phyloP scores from a whole-genome alignment of 768 basidiomycete genomes.

The Amanita polypyramis region DNA sequence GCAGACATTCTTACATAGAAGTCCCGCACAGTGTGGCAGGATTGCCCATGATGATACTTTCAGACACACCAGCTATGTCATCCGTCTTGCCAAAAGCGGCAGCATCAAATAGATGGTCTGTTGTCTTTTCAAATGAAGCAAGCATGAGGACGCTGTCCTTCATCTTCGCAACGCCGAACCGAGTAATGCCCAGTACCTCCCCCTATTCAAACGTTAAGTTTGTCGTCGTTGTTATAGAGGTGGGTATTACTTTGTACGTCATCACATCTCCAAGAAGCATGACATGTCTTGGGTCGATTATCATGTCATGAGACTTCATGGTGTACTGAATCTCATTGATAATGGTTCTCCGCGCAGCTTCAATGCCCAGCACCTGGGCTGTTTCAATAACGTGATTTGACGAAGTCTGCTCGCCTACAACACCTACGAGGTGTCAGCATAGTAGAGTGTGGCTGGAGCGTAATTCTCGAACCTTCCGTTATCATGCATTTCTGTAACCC shows the following conservation, averaged over 20 bases:
- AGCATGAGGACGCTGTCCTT: constrained; percentile 99
- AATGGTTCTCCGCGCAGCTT: constrained; percentile 89
- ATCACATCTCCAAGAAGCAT: constrained; percentile 98
- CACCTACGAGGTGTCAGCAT: constrained; percentile 44
- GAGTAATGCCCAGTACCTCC: constrained; percentile 95
- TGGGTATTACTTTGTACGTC: constrained; percentile 74
- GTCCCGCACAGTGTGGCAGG: constrained; percentile 91
- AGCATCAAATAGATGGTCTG: constrained; percentile 97
- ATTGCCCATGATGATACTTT: constrained; percentile 99
- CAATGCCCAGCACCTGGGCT: constrained; percentile 92
- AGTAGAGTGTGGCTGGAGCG: neutral
- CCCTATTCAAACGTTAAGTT: constrained; percentile 40
- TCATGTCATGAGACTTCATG: constrained; percentile 97
- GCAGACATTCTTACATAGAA: constrained; percentile 54
- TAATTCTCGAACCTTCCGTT: constrained; percentile 66
- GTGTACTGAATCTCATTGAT: constrained; percentile 96
- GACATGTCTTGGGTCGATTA: constrained; percentile 96
- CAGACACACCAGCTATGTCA: constrained; percentile 91
- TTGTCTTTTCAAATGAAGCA: constrained; percentile 98
- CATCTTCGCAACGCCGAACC: constrained; percentile 99
- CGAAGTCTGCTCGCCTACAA: constrained; percentile 84
- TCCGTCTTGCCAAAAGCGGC: constrained; percentile 95
- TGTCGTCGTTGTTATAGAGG: neutral
- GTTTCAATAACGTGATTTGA: constrained; percentile 98
- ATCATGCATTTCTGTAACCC: constrained; percentile 96